These are phyloP conservation scores for Pichia membranifaciens DNA, from an alignment of 805 yeast species.

Conservation along the genomic window DNA sequence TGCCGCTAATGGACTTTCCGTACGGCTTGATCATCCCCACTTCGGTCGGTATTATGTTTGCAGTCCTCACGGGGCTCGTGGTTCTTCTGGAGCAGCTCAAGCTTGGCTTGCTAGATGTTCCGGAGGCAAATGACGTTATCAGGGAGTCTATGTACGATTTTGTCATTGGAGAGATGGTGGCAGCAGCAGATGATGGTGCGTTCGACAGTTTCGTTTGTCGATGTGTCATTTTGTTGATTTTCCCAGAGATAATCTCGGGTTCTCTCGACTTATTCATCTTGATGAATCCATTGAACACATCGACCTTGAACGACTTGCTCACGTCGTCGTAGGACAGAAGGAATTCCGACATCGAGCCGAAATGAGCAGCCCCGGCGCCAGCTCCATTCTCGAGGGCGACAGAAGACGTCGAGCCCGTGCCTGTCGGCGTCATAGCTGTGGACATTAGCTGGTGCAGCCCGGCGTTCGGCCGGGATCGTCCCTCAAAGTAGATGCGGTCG, in stretches of 20 bases:
- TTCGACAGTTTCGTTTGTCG: no score
- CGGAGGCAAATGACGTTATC: not conserved
- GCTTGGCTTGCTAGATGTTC: not conserved
- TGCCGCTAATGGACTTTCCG: slow-evolving; percentile 5
- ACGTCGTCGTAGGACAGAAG: slow-evolving; percentile 25
- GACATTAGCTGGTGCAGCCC: not conserved
- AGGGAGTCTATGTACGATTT: slow-evolving; percentile 1
- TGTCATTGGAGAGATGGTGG: not conserved
- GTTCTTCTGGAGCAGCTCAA: not conserved
- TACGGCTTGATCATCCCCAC: slow-evolving; percentile 1
- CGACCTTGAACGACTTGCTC: slow-evolving; percentile 23
- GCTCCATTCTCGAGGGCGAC: not conserved
- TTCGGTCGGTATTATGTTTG: not conserved
- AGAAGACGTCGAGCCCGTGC: not conserved
- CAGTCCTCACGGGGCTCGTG: not conserved
- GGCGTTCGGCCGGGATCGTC: slow-evolving; percentile 9
- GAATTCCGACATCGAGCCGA: slow-evolving; percentile 20
- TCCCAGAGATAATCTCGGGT: slow-evolving; percentile 13
- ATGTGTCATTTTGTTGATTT: not conserved
- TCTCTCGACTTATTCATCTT: slow-evolving; percentile 31
- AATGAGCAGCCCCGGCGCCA: not conserved
- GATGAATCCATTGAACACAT: slow-evolving; percentile 23
- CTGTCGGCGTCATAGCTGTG: not conserved
- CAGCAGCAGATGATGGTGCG: no score
- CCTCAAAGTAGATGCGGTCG: slow-evolving; percentile 28